Conservation (phyloP, 331 rosid genomes). For the Cydonia oblonga region DNA sequence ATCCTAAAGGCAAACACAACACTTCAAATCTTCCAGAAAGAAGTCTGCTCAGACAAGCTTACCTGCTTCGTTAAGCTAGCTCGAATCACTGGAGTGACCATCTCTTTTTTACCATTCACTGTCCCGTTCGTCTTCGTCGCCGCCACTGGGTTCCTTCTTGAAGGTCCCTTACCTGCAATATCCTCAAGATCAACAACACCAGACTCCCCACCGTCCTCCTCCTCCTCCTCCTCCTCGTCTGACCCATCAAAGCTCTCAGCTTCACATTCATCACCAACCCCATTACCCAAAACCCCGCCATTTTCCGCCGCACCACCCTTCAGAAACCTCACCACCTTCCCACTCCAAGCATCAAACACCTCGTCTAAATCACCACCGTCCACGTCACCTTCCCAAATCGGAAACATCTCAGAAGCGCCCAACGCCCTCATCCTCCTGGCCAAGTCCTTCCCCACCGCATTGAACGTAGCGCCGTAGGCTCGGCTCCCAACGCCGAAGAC, state of each 20-base stretch:
- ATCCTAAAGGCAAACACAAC: not conserved
- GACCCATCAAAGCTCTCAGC: conserved; percentile 19
- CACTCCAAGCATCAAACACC: conserved; percentile 62
- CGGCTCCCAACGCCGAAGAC: conserved; percentile 86
- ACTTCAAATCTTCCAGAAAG: not conserved
- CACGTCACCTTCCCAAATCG: conserved; percentile 62
- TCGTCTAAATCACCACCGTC: conserved; percentile 51
- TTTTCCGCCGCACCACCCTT: conserved; percentile 36
- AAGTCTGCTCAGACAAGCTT: not conserved
- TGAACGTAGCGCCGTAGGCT: conserved; percentile 53
- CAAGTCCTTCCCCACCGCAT: conserved; percentile 54
- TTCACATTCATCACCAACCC: conserved; percentile 15
- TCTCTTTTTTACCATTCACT: conserved; percentile 50
- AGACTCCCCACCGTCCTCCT: conserved; percentile 25
- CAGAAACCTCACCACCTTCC: conserved; percentile 34
- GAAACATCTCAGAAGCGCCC: conserved; percentile 64
- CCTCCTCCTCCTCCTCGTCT: conserved; percentile 33
- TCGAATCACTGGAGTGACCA: conserved; percentile 92
- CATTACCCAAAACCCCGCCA: conserved; percentile 20
- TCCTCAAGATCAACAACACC: conserved; percentile 92
- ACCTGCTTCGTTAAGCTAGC: conserved; percentile 91
- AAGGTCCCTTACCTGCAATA: conserved; percentile 88
- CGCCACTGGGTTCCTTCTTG: conserved; percentile 28
- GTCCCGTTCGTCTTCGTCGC: conserved; percentile 50
- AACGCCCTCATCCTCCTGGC: conserved; percentile 47